A percentile compares a stretch with the other conserved stretches of the same genome.
These are phyloP conservation scores for Petasospora fabianii DNA, from an alignment of 1,139 yeast species.

Conservation along the genomic window DNA sequence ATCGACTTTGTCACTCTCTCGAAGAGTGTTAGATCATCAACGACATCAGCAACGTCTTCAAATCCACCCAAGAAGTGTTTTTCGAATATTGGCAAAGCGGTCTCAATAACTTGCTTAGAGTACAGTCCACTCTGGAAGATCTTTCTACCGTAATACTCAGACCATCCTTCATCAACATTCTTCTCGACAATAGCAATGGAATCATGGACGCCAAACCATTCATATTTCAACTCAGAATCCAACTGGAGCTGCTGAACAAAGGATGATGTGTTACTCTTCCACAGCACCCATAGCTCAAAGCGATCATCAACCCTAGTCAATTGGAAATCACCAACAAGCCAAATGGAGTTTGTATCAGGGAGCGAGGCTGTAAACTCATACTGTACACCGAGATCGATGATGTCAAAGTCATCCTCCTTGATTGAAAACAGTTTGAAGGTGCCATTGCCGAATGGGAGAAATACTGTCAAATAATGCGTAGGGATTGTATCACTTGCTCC, in stretches of 20 bases:
- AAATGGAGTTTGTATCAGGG: constrained; percentile 39
- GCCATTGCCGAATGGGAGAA: constrained; percentile 43
- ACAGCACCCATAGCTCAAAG: constrained; percentile 39
- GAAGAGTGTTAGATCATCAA: constrained; percentile 26
- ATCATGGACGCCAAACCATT: constrained; percentile 19
- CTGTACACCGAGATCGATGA: constrained; percentile 31
- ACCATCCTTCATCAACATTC: constrained; percentile 19
- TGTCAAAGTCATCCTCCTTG: constrained; percentile 28
- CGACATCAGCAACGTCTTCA: constrained; percentile 1
- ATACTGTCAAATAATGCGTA: constrained; percentile 31
- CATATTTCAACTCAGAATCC: constrained; percentile 22
- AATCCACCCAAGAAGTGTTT: constrained; percentile 17
- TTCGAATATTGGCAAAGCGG: constrained; percentile 40
- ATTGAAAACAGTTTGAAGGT: constrained; percentile 40
- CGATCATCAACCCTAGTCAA: constrained; percentile 21
- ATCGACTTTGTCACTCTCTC: constrained; percentile 32
- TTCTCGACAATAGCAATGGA: constrained; percentile 5
- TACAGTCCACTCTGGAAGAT: constrained; percentile 49
- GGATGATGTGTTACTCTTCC: constrained; percentile 64
- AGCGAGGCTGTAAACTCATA: constrained; percentile 27
- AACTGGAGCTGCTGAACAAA: constrained; percentile 37
- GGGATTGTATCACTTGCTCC: constrained; percentile 1
- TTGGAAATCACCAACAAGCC: constrained; percentile 43
- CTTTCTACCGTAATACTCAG: constrained; percentile 40
- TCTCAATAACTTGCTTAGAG: constrained; percentile 39